Evolutionary conservation across 352 stramenopile species (phyloP).

Genomic region (Elongisporangium anandrum): DNA sequence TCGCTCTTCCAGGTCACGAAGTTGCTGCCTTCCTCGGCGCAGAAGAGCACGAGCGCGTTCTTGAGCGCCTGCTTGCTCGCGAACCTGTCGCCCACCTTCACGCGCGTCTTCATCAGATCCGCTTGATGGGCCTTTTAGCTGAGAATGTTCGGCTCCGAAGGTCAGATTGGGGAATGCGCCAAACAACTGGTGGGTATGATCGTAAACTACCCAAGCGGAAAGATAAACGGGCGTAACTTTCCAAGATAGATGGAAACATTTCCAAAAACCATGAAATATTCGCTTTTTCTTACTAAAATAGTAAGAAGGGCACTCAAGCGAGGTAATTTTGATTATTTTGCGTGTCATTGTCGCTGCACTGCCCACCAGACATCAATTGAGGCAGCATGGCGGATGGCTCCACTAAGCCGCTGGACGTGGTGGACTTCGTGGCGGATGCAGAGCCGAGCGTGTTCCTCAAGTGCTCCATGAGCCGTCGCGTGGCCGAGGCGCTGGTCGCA

Average conservation of each 20-base stretch:
- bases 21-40: background rate
- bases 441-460: conserved; percentile 54
- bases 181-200: background rate
- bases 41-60: conserved; percentile 1
- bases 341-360: background rate
- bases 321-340: background rate
- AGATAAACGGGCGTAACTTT: no score
- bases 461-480: conserved; percentile 68
- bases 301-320: background rate
- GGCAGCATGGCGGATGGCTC: background rate
- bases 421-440: conserved; percentile 49
- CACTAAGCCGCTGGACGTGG: conserved; percentile 6
- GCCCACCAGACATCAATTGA: background rate
- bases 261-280: no score
- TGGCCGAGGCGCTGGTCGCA: conserved; percentile 43
- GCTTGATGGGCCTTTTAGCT: background rate
- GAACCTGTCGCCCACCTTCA: background rate
- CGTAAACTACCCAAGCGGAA: background rate
- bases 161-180: background rate
- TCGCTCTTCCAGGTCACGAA: background rate
- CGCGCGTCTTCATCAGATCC: background rate
- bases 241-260: background rate
- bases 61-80: conserved; percentile 4
- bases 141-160: background rate
- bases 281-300: background rate